A percentile compares a stretch with the other conserved stretches of the same genome.
Conservation (phyloP, 441 rosid genomes). For the Kokia cookei region DNA sequence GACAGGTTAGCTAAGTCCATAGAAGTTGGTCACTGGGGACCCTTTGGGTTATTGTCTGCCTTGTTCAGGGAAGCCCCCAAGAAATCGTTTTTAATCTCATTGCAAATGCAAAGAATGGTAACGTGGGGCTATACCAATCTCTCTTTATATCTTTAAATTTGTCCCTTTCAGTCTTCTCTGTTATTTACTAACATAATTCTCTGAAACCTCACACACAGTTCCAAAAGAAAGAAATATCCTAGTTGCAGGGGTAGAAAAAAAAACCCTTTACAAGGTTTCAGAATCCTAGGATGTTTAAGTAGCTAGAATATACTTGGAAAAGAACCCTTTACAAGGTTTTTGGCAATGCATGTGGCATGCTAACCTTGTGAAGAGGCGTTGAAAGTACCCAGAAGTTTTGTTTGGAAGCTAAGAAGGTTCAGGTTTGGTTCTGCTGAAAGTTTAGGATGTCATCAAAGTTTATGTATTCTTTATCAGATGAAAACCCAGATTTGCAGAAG, state of each 20-base stretch:
- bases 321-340: background rate
- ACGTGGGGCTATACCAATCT: conserved; percentile 28
- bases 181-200: conserved; percentile 17
- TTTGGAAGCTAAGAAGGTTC: background rate
- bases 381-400: background rate
- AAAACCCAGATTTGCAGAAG: conserved; percentile 71
- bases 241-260: background rate
- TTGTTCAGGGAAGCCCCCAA: background rate
- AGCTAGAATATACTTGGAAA: background rate
- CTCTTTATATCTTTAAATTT: conserved; percentile 8
- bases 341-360: background rate
- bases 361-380: background rate
- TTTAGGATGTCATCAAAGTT: conserved; percentile 65
- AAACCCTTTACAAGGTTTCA: background rate
- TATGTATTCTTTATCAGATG: conserved; percentile 56
- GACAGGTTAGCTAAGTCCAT: background rate
- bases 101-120: background rate
- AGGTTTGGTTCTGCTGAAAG: background rate
- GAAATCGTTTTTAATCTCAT: conserved; percentile 11
- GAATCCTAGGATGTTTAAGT: background rate
- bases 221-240: conserved; percentile 8
- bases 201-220: background rate
- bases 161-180: conserved; percentile 16
- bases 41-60: background rate
- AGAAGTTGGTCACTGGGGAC: background rate